phyloP scores from a whole-genome alignment of 176 grass and related monocot species.

The Juncus inflexus region DNA sequence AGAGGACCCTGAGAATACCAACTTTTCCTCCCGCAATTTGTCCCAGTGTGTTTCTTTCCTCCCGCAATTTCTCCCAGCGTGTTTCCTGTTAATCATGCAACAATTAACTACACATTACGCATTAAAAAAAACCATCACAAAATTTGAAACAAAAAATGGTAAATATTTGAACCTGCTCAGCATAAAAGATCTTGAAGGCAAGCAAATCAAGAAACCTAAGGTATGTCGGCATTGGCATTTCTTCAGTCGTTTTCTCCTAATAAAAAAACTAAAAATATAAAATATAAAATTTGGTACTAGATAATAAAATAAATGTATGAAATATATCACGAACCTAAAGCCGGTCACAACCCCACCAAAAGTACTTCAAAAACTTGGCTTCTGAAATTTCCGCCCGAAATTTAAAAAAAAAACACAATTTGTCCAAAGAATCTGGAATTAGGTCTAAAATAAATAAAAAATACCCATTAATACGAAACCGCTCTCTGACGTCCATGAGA shows the following conservation, averaged over 20 bases:
- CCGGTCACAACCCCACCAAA: conserved; percentile 90
- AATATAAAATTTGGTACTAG: conserved; percentile 20
- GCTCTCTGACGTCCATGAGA: conserved; percentile 83
- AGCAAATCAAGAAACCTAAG: conserved; percentile 87
- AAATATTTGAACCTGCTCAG: conserved; percentile 53
- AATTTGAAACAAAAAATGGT: not conserved
- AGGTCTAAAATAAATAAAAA: not conserved
- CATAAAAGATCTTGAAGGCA: conserved; percentile 91
- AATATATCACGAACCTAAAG: conserved; percentile 41
- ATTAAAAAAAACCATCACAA: conserved; percentile 13
- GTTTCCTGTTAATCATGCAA: conserved; percentile 45
- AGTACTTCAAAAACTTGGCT: conserved; percentile 79
- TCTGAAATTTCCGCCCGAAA: conserved; percentile 76
- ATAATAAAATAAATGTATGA: conserved; percentile 4
- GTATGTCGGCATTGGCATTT: conserved; percentile 92
- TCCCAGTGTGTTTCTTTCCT: too few relatives aligned
- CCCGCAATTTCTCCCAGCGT: conserved; percentile 68
- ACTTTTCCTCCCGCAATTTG: conserved; percentile 78
- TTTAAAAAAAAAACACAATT: not conserved
- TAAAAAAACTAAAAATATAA: conserved; percentile 24
- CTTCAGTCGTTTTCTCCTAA: conserved; percentile 87
- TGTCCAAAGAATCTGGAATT: not conserved
- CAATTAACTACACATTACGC: conserved; percentile 7
- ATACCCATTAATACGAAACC: conserved; percentile 78
- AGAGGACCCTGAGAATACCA: conserved; percentile 70